Percentiles rank a stretch among this genome's conserved stretches.
Evolutionary conservation across 2,329 filamentous ascomycete genomes (phyloP).

Genomic region (Cordyceps javanica): DNA sequence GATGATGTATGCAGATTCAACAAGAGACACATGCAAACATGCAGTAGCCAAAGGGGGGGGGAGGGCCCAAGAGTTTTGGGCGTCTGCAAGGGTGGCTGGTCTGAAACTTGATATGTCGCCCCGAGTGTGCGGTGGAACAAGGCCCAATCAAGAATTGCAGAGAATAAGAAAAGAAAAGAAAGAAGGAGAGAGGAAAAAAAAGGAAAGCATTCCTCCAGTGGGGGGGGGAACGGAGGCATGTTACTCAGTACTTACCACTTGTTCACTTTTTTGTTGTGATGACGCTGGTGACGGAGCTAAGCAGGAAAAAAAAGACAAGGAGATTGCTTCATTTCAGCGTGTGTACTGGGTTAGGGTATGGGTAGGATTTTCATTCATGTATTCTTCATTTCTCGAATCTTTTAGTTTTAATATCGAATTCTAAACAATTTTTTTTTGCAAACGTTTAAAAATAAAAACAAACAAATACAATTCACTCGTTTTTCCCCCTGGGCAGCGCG

Average conservation of each 20-base stretch:
- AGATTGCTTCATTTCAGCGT: conserved; percentile 5
- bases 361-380: not conserved
- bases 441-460: not conserved
- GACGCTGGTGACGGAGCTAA: not conserved
- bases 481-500: too few relatives aligned
- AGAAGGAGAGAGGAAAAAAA: not conserved
- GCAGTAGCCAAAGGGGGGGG: not conserved
- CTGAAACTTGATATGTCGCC: not conserved
- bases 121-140: too few relatives aligned
- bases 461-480: too few relatives aligned
- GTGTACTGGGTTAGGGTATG: not conserved
- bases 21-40: too few relatives aligned
- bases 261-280: not conserved
- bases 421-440: too few relatives aligned
- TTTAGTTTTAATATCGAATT: not conserved
- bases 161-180: too few relatives aligned
- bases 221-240: not conserved
- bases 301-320: too few relatives aligned
- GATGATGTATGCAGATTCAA: not conserved
- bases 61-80: not conserved
- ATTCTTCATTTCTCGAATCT: not conserved
- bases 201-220: not conserved
- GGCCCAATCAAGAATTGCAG: too few relatives aligned
- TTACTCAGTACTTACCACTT: not conserved
- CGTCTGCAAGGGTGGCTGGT: not conserved